Base-by-base conservation (phyloP, 371 early-diverging fungal species). In the Saksenaea vasiformis region DNA sequence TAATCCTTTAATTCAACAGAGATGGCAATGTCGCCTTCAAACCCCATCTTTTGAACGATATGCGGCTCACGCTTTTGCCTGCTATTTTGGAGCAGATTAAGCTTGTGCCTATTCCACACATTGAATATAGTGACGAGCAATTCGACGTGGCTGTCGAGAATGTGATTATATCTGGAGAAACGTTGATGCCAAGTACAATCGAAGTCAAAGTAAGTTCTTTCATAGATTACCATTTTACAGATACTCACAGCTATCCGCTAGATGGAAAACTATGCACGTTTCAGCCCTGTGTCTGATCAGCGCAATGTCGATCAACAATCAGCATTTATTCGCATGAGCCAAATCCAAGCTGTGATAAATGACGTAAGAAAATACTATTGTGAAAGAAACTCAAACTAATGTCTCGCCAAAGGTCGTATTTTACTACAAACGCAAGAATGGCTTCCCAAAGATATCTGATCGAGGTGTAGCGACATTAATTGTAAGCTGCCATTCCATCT, bases 31-130 rank as follows among this genome's bases (percentile, higher is more conserved):
- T 73, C 11, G 67, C 69, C 11, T 84, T 89, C 73, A 89, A 89
- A 69, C 82, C 82, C 19, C 77, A 81, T 17, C 64, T 89, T 43
- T 57, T 86, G 37, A 78, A 76, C 24, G 89, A 89, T 53, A 76
- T 89, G 63, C 76, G 76, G 22, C 67, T 77, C 54, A 78, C 78
- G 0, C 43, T 84, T n/a, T 24, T 80, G 36, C 82, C 87, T 34
- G 78, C 86, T 15, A 43, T 85, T 19, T 61, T 85, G 62, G 87
- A 88, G 53, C 79, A 87, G 27, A 71, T 90, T 69, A 77, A 81
- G 59, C 84, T 77, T 56, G 67, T 90, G 27, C 87, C 88, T n/a
- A 72, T 90, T 47, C 87, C 90, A 5, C 82, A 81, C 15, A 84
- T 90, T 54, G 88, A 86, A 56, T 83, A 87, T 62, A 72, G 72